phyloP scores from a whole-genome alignment of 805 yeast species.

The Zygosaccharomyces lentus region DNA sequence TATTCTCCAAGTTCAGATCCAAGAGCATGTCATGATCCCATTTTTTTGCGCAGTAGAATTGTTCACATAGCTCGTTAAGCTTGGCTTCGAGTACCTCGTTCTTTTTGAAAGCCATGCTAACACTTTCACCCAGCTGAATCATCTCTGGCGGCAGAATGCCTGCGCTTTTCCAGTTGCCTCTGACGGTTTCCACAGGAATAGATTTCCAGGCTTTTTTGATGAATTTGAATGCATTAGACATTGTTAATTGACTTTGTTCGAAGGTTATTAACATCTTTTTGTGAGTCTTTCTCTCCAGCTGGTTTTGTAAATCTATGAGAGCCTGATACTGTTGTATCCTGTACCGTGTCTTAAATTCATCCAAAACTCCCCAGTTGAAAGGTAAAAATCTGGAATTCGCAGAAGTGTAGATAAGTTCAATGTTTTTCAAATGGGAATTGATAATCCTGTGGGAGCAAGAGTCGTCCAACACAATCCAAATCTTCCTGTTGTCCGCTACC shows the following conservation, averaged over 20 bases:
- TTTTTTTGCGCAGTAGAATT: constrained; percentile 47
- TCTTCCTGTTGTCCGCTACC: constrained; percentile 45
- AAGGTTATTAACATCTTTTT: constrained; percentile 25
- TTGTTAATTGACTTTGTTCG: constrained; percentile 45
- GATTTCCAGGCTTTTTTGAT: constrained; percentile 54
- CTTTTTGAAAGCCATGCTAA: constrained; percentile 34
- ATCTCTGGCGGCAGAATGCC: constrained; percentile 38
- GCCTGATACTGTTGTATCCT: constrained; percentile 53
- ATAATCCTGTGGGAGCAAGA: constrained; percentile 58
- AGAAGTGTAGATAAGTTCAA: constrained; percentile 39
- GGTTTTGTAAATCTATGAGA: constrained; percentile 32
- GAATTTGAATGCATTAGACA: constrained; percentile 55
- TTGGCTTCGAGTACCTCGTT: constrained; percentile 39
- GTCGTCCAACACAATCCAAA: constrained; percentile 55
- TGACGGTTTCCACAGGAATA: constrained; percentile 36
- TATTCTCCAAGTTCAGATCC: constrained; percentile 45
- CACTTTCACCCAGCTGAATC: constrained; percentile 29
- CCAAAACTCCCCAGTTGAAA: constrained; percentile 59
- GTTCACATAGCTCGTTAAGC: constrained; percentile 42
- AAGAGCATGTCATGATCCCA: constrained; percentile 56
- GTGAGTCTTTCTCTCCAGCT: constrained; percentile 17
- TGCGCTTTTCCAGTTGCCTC: constrained; percentile 43
- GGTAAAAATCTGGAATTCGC: constrained; percentile 47
- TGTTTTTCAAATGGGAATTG: constrained; percentile 46
- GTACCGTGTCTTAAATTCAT: constrained; percentile 55